phyloP scores from a whole-genome alignment of 805 yeast species.

The Candida broadrunensis region DNA sequence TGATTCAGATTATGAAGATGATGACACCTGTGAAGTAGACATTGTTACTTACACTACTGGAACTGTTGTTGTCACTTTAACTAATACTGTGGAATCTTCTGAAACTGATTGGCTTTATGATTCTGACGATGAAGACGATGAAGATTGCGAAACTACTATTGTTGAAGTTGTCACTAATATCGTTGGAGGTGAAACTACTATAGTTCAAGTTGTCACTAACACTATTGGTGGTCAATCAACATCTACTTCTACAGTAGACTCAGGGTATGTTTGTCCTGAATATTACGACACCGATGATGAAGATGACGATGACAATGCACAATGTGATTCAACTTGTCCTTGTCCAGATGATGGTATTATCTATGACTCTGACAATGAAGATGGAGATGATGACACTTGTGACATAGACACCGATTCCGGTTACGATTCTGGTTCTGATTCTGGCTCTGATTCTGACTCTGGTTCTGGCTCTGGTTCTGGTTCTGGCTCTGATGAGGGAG shows the following conservation, averaged over 20 bases:
- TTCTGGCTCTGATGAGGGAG: slow-evolving; percentile 5
- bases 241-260: neutral
- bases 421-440: slow-evolving; percentile 7
- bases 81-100: slow-evolving; percentile 2
- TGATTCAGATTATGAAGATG: slow-evolving; percentile 5
- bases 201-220: neutral
- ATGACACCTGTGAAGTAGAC: slow-evolving; percentile 8
- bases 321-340: slow-evolving; percentile 2
- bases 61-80: slow-evolving; percentile 2
- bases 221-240: neutral
- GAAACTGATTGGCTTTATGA: slow-evolving; percentile 5
- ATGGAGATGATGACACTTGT: too few species aligned
- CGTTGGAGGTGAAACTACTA: too few species aligned
- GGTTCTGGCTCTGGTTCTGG: slow-evolving; percentile 6
- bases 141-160: neutral
- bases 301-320: slow-evolving; percentile 12
- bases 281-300: slow-evolving; percentile 10
- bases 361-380: slow-evolving; percentile 1
- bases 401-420: neutral
- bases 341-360: slow-evolving; percentile 2
- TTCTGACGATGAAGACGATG: slow-evolving; percentile 8
- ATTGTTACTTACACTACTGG: slow-evolving; percentile 1
- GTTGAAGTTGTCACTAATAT: neutral
- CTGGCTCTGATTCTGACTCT: slow-evolving; percentile 12
- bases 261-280: neutral